Evolutionary conservation across 2,329 filamentous ascomycete species (phyloP).

Genomic region (Malbranchea cinnamomea): DNA sequence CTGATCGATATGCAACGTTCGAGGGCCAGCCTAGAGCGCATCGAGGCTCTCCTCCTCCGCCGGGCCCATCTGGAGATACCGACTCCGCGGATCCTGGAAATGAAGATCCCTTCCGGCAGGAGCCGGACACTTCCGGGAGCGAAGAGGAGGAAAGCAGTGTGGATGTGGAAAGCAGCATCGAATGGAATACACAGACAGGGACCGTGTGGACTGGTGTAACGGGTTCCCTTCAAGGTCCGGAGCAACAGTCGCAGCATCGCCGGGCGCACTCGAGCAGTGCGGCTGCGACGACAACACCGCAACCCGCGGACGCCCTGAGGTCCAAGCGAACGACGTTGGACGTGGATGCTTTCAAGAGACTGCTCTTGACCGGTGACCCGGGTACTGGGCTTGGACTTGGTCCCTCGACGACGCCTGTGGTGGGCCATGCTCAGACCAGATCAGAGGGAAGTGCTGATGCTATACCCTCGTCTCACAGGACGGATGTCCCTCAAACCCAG

Average conservation of each 20-base stretch:
- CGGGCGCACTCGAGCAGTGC: too few relatives aligned
- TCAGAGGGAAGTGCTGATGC: too few relatives aligned
- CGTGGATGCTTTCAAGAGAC: constrained; percentile 61
- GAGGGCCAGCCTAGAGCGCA: constrained; percentile 1
- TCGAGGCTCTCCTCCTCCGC: constrained; percentile 11
- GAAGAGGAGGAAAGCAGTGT: constrained; percentile 12
- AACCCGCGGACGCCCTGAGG: not conserved
- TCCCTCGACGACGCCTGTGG: too few relatives aligned
- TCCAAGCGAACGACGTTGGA: constrained; percentile 41
- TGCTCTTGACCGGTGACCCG: constrained; percentile 59
- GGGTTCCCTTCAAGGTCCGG: too few relatives aligned
- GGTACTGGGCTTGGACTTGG: too few relatives aligned
- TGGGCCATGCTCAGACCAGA: too few relatives aligned
- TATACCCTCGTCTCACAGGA: not conserved
- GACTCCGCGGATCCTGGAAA: constrained; percentile 12
- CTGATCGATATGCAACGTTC: not conserved
- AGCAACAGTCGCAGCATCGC: too few relatives aligned
- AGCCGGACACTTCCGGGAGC: constrained; percentile 15
- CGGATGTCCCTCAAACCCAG: not conserved
- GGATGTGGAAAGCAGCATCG: too few relatives aligned
- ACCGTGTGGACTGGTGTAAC: too few relatives aligned
- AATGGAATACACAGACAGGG: too few relatives aligned
- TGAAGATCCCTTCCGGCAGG: constrained; percentile 29
- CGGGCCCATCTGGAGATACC: constrained; percentile 4
- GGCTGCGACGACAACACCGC: too few relatives aligned